Evolutionary conservation across 768 basidiomycete genomes (phyloP).

Genomic region (Pilatotrama ljubarskyi): DNA sequence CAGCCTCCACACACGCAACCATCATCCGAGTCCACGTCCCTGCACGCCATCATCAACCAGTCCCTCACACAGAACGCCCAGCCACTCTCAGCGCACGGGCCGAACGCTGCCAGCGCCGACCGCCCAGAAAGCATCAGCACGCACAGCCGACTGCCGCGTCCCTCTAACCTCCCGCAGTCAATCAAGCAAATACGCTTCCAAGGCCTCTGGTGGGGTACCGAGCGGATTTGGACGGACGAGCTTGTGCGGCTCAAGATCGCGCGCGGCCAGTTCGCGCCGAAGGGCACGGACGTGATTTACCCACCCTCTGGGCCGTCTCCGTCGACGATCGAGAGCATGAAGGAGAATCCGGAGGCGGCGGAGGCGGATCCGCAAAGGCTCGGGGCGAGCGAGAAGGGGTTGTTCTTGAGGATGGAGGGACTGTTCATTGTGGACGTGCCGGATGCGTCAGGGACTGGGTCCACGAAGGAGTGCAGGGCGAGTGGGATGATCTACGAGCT

Average conservation of each 20-base stretch:
- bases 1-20: not conserved
- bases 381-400: slow-evolving; percentile 60
- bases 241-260: slow-evolving; percentile 76
- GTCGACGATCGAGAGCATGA: slow-evolving; percentile 34
- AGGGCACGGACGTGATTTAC: slow-evolving; percentile 58
- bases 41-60: slow-evolving; percentile 14
- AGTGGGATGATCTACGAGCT: slow-evolving; percentile 78
- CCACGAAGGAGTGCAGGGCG: slow-evolving; percentile 60
- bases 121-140: slow-evolving; percentile 24
- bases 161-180: slow-evolving; percentile 25
- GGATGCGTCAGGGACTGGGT: slow-evolving; percentile 39
- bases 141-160: slow-evolving; percentile 28
- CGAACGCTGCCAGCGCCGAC: slow-evolving; percentile 27
- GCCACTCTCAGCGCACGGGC: slow-evolving; percentile 4
- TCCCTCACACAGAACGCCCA: slow-evolving; percentile 7
- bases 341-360: slow-evolving; percentile 29
- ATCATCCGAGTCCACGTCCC: not conserved
- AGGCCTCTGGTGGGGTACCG: slow-evolving; percentile 88
- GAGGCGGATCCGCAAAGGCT: slow-evolving; percentile 18
- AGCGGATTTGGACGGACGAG: slow-evolving; percentile 86
- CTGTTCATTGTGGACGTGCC: slow-evolving; percentile 62
- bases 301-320: slow-evolving; percentile 58
- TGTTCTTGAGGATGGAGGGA: slow-evolving; percentile 71
- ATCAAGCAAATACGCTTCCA: slow-evolving; percentile 64
- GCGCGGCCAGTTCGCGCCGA: slow-evolving; percentile 64